Base-by-base conservation (phyloP, 345 rosid genomes). In the Anacardium occidentale region DNA sequence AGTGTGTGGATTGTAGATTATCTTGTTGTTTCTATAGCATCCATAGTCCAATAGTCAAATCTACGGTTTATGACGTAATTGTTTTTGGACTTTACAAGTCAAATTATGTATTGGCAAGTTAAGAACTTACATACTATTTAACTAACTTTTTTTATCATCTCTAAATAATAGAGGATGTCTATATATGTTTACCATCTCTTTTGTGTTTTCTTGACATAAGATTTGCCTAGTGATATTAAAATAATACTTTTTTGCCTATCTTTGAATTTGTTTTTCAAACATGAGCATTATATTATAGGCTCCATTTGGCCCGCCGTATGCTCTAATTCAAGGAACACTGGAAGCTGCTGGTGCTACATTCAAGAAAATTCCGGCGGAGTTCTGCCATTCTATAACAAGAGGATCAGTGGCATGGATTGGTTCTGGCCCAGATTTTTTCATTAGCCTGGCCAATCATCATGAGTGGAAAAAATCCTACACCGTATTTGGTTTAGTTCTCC, bases 341-440 rank as follows among this genome's bases (percentile, higher is more conserved):
- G 87, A 85, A 73, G 86, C 82, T 52, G 79, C 80, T n/a, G 84
- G 87, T 70, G 53, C 62, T 53, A 7, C 52, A 13, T 87, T 87
- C 72, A 71, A 54, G 61, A 72, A 76, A 56, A 70, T 85, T 32
- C 83, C 82, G 3, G 26, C 54, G 21, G 89, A 87, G 74, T 79
- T 34, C 15, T 82, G 86, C 61, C 83, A 84, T 10, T 74, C 63
- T 34, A 61, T 87, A 65, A 80, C 40, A 56, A 76, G 86, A 75
- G 91, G 89, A 34, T 78, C 87, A 9, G 83, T 87, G 1, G 89
- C 89, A 0, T 87, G 91, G 91, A 77, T 83, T 51, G 80, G 85
- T 37, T 76, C 83, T 1, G 87, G 89, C 5, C 89, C 89, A 0
- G 89, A 87, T 56, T 87, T 87, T 84, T 83, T 85, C 45, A 80